Evolutionary conservation across 73 alveolate genomes (phyloP).

Genomic region (Halteria grandinella): DNA sequence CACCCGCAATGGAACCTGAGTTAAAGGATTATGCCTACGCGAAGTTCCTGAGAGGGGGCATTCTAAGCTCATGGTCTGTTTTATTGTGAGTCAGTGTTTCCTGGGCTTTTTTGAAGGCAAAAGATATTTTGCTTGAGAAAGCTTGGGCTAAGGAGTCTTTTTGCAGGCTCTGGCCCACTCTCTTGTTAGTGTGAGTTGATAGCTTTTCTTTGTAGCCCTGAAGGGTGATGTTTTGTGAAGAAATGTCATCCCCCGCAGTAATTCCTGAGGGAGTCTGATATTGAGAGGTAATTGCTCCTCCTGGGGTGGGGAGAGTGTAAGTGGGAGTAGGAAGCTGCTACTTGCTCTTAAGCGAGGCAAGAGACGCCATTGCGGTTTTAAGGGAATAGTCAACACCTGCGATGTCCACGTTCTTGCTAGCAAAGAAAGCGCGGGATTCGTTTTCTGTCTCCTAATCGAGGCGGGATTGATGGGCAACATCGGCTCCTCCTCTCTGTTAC

Average conservation of each 20-base stretch:
- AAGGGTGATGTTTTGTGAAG: background rate
- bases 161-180: background rate
- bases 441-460: conserved; percentile 27
- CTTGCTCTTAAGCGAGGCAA: background rate
- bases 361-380: conserved; percentile 27
- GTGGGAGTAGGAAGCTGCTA: too few relatives aligned
- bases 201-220: background rate
- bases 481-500: too few relatives aligned
- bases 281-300: background rate
- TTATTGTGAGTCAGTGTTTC: too few relatives aligned
- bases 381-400: conserved; percentile 25
- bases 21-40: too few relatives aligned
- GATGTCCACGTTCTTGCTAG: conserved; percentile 24
- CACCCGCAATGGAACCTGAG: too few relatives aligned
- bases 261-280: background rate
- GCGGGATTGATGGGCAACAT: too few relatives aligned
- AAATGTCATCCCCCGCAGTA: background rate
- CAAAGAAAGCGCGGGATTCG: conserved; percentile 16
- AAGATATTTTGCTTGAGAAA: too few relatives aligned
- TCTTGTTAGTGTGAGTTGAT: background rate
- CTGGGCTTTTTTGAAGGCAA: too few relatives aligned
- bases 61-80: too few relatives aligned
- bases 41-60: too few relatives aligned
- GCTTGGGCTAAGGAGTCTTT: too few relatives aligned
- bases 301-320: background rate